Percentiles rank a stretch among this genome's conserved stretches.
Conservation (phyloP, 371 early-diverging fungal genomes). For the Blakeslea trispora region DNA sequence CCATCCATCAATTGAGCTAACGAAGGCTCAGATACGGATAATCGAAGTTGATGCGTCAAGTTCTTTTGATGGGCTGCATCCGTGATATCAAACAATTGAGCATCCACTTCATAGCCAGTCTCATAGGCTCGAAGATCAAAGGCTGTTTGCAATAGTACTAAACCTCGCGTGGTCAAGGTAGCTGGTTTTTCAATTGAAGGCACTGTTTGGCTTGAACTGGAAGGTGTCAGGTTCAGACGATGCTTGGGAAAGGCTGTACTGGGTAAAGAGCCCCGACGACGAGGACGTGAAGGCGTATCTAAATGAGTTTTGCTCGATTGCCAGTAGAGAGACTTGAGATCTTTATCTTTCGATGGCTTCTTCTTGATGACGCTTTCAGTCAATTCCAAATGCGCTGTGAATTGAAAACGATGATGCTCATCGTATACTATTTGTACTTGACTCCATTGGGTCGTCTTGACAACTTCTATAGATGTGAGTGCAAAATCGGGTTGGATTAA, state of each 20-base stretch:
- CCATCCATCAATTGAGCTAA: constrained; percentile 18
- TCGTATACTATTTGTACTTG: constrained; percentile 12
- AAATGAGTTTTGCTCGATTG: constrained; percentile 12
- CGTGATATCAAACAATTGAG: constrained; percentile 15
- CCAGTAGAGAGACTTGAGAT: no score
- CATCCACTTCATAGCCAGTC: constrained; percentile 24
- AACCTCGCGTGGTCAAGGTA: neutral
- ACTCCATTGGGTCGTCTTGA: constrained; percentile 10
- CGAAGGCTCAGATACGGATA: constrained; percentile 20
- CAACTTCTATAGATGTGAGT: constrained; percentile 7
- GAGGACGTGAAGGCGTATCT: neutral
- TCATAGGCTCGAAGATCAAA: constrained; percentile 19
- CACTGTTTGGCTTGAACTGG: no score
- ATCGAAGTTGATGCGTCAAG: constrained; percentile 11
- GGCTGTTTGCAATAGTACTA: constrained; percentile 11
- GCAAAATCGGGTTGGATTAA: constrained; percentile 16
- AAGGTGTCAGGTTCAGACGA: neutral
- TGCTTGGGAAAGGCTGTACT: constrained; percentile 9
- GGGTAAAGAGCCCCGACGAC: constrained; percentile 16
- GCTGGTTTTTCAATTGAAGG: neutral
- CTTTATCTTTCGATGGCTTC: neutral
- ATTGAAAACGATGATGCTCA: constrained; percentile 10
- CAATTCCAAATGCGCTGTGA: neutral
- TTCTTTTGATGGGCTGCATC: constrained; percentile 4
- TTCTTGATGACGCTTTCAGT: neutral